These are phyloP conservation scores for Asterochloris sp. DNA, from an alignment of 139 green algal genomes.

Conservation along the genomic window DNA sequence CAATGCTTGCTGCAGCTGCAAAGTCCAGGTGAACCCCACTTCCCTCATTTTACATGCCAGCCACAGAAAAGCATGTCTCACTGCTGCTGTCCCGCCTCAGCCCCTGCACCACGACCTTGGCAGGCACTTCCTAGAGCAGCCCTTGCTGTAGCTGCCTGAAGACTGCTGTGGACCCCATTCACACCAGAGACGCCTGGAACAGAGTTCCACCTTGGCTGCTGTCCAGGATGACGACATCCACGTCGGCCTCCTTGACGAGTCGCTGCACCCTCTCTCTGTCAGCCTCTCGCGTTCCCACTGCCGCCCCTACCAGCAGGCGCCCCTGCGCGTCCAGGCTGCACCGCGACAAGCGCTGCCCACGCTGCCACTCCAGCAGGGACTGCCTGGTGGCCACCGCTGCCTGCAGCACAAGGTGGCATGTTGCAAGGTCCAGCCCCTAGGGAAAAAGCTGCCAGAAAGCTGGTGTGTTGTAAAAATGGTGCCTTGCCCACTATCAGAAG, in stretches of 20 bases:
- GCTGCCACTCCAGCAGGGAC: too few relatives aligned
- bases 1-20: too few relatives aligned
- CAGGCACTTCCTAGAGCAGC: too few relatives aligned
- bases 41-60: too few relatives aligned
- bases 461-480: neutral
- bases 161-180: too few relatives aligned
- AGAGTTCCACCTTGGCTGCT: constrained; percentile 48
- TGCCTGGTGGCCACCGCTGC: constrained; percentile 26
- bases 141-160: too few relatives aligned
- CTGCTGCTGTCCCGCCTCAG: neutral
- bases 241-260: constrained; percentile 44
- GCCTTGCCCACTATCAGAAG: neutral
- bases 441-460: too few relatives aligned
- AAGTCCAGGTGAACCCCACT: too few relatives aligned
- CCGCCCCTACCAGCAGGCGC: constrained; percentile 76
- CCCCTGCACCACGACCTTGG: neutral
- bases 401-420: too few relatives aligned
- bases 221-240: constrained; percentile 91
- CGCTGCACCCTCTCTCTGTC: constrained; percentile 72
- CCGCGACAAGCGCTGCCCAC: neutral
- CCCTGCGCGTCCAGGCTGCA: constrained; percentile 68
- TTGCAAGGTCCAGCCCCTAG: too few relatives aligned
- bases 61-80: neutral
- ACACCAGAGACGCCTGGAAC: neutral
- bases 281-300: constrained; percentile 80